Conservation (phyloP, 2,329 filamentous ascomycete species). For the Aureobasidium sp. region DNA sequence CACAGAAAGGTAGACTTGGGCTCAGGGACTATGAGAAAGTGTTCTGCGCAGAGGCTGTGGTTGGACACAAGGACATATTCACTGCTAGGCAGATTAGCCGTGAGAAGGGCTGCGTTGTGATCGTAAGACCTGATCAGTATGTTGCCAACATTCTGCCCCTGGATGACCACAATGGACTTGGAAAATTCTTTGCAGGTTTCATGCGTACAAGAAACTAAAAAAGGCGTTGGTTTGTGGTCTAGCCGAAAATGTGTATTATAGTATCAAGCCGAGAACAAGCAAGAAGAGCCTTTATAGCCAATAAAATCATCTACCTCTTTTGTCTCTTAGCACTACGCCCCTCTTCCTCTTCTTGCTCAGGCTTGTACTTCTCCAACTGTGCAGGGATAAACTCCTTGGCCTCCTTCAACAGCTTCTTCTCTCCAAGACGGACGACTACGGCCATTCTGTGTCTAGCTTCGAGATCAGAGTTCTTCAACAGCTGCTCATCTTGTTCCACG, state of each 20-base stretch:
- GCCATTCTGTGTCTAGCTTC: constrained; percentile 4
- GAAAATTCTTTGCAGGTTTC: constrained; percentile 23
- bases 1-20: constrained; percentile 29
- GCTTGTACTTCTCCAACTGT: constrained; percentile 5
- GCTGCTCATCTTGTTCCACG: constrained; percentile 2
- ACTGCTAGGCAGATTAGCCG: constrained; percentile 49
- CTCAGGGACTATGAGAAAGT: constrained; percentile 32
- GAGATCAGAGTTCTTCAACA: not conserved
- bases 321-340: constrained; percentile 7
- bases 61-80: constrained; percentile 37
- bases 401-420: constrained; percentile 7
- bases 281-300: too few species aligned
- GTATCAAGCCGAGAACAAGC: not conserved
- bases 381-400: not conserved
- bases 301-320: not conserved
- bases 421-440: not conserved
- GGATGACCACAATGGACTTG: constrained; percentile 15
- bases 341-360: constrained; percentile 2
- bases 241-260: not conserved
- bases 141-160: constrained; percentile 33
- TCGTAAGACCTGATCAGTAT: constrained; percentile 60
- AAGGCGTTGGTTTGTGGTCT: not conserved
- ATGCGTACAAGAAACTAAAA: constrained; percentile 1
- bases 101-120: constrained; percentile 48
- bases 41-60: constrained; percentile 38